A percentile compares a stretch with the other conserved stretches of the same genome.
Conservation (phyloP, 768 basidiomycete species). For the Termitomyces sp. region DNA sequence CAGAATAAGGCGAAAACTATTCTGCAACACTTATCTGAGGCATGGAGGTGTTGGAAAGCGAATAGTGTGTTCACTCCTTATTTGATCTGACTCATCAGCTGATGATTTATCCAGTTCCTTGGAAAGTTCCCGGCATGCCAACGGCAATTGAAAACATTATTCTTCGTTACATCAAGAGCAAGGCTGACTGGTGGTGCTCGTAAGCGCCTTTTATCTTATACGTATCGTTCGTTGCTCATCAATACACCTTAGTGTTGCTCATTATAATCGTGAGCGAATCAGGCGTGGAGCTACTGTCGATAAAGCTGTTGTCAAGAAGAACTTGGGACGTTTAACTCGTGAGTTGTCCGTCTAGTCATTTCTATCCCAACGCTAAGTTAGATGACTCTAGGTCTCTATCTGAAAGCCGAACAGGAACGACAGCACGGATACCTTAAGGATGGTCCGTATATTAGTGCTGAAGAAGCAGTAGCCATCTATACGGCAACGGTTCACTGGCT, state of each 20-base stretch:
- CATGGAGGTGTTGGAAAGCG: slow-evolving; percentile 97
- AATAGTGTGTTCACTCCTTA: slow-evolving; percentile 50
- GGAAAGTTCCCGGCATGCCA: slow-evolving; percentile 99
- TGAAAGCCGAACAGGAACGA: slow-evolving; percentile 98
- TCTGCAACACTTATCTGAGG: slow-evolving; percentile 94
- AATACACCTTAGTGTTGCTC: slow-evolving; percentile 60
- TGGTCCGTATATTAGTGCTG: slow-evolving; percentile 97
- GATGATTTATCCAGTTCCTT: slow-evolving; percentile 58
- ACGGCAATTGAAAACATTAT: slow-evolving; percentile 99
- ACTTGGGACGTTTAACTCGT: slow-evolving; percentile 95
- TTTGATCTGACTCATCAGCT: background rate
- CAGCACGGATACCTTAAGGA: slow-evolving; percentile 99
- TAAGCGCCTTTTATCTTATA: slow-evolving; percentile 26
- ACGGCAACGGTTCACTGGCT: slow-evolving; percentile 99
- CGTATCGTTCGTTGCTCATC: background rate
- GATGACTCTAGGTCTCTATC: slow-evolving; percentile 60
- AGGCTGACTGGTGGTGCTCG: slow-evolving; percentile 99
- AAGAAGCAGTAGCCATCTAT: slow-evolving; percentile 98
- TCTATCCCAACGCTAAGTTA: slow-evolving; percentile 5
- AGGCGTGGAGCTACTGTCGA: slow-evolving; percentile 95
- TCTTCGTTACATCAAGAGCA: slow-evolving; percentile 96
- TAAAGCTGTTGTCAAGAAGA: slow-evolving; percentile 99
- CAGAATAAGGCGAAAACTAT: slow-evolving; percentile 99
- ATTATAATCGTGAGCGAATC: slow-evolving; percentile 97
- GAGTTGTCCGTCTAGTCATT: slow-evolving; percentile 17